A percentile compares a stretch with the other conserved stretches of the same genome.
Conservation (phyloP, 176 grass and related monocot genomes). For the Eleusine coracana region DNA sequence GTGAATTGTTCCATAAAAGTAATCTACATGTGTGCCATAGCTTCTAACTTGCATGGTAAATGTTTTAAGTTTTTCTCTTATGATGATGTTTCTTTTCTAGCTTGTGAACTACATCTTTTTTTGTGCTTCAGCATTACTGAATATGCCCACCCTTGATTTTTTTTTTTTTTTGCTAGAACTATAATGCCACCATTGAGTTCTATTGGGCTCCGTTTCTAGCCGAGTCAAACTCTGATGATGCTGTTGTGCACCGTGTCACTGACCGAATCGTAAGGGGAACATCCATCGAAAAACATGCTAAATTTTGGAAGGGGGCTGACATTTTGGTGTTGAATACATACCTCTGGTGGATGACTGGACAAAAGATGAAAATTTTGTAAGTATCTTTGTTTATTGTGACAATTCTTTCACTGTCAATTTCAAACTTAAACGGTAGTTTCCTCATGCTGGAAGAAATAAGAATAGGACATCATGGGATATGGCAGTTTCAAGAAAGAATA, state of each 20-base stretch:
- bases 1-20: not conserved
- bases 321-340: slow-evolving; percentile 96
- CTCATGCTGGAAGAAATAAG: not conserved
- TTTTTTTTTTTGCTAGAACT: slow-evolving; percentile 59
- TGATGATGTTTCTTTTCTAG: not conserved
- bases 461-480: not conserved
- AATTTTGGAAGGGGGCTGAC: slow-evolving; percentile 80
- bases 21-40: not conserved
- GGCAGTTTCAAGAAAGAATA: not conserved
- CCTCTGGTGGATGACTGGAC: slow-evolving; percentile 92
- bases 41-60: not conserved
- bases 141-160: not conserved
- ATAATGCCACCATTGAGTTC: slow-evolving; percentile 95
- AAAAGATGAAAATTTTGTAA: slow-evolving; percentile 89
- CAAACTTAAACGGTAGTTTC: not conserved
- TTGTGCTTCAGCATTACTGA: slow-evolving; percentile 7
- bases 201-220: slow-evolving; percentile 98
- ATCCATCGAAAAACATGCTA: slow-evolving; percentile 78
- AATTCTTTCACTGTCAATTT: not conserved
- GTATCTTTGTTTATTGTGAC: not conserved
- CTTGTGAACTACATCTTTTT: not conserved
- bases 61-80: not conserved
- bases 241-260: slow-evolving; percentile 62
- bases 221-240: slow-evolving; percentile 92
- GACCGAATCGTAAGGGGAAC: slow-evolving; percentile 67